These are phyloP conservation scores for Penicillium polonicum DNA, from an alignment of 2,329 filamentous ascomycete genomes.

Conservation along the genomic window DNA sequence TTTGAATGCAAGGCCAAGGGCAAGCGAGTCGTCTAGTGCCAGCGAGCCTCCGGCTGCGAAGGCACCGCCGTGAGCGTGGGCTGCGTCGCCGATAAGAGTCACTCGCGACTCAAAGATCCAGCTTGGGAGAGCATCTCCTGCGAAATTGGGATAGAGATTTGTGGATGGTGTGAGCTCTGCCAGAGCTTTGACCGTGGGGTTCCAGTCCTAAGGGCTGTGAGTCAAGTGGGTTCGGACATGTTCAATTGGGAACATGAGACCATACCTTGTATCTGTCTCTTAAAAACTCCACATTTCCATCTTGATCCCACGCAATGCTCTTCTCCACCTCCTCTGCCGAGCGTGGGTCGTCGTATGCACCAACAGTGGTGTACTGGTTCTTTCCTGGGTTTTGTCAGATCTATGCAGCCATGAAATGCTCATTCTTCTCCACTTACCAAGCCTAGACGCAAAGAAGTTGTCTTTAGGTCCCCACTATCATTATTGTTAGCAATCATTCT, in stretches of 20 bases:
- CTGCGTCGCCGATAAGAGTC: conserved; percentile 32
- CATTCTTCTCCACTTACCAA: conserved; percentile 30
- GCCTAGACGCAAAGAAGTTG: conserved; percentile 46
- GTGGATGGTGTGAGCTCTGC: conserved; percentile 44
- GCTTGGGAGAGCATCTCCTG: conserved; percentile 41
- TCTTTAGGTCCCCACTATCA: conserved; percentile 43
- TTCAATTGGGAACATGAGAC: background rate
- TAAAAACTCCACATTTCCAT: conserved; percentile 40
- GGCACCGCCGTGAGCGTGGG: conserved; percentile 33
- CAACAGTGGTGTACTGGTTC: conserved; percentile 44
- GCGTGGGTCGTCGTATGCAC: conserved; percentile 44
- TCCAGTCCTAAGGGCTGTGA: conserved; percentile 42
- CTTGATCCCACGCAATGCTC: conserved; percentile 40
- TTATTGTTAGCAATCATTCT: background rate
- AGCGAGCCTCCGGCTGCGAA: conserved; percentile 34
- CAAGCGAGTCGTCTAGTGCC: conserved; percentile 40
- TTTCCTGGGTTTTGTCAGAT: conserved; percentile 20
- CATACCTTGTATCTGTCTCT: conserved; percentile 30
- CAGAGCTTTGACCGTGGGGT: conserved; percentile 42
- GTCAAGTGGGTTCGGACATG: background rate
- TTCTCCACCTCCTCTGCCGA: conserved; percentile 33
- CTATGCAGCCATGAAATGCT: too few species aligned
- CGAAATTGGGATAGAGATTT: conserved; percentile 46
- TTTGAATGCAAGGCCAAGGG: conserved; percentile 41
- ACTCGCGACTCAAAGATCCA: conserved; percentile 43